These are phyloP conservation scores for Nymphaea thermarum DNA, from an alignment of 164 flowering plant genomes.

Conservation along the genomic window DNA sequence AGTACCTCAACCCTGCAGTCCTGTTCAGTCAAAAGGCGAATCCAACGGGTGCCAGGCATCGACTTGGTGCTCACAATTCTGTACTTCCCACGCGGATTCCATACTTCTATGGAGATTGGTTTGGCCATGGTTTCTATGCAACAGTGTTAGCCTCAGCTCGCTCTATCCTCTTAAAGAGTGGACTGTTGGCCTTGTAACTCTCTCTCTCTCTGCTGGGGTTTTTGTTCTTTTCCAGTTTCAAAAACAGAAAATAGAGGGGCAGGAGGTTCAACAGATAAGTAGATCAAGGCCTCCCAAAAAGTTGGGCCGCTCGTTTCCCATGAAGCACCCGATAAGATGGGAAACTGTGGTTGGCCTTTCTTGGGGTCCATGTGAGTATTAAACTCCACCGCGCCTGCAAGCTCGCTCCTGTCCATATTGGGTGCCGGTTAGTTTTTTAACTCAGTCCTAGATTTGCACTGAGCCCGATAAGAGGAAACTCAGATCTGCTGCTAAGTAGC, in stretches of 20 bases:
- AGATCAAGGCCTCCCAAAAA: background rate
- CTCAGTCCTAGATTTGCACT: no score
- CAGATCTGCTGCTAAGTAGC: no score
- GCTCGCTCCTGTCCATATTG: no score
- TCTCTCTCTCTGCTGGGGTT: background rate
- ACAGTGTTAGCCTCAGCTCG: no score
- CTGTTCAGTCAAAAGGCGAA: conserved; percentile 70
- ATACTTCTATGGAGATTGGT: conserved; percentile 76
- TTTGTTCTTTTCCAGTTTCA: background rate
- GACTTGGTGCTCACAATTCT: conserved; percentile 91
- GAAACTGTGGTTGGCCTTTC: background rate
- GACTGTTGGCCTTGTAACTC: background rate
- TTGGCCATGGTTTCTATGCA: conserved; percentile 44
- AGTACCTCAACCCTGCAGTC: conserved; percentile 87
- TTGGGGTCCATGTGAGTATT: no score
- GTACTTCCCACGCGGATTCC: conserved; percentile 88
- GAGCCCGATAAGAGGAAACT: no score
- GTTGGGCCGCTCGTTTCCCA: background rate
- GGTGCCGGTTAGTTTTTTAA: no score
- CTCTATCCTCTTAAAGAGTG: no score
- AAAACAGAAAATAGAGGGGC: no score
- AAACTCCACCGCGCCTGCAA: no score
- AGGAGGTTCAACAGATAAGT: background rate
- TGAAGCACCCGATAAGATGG: background rate
- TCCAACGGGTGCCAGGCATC: conserved; percentile 98